Evolutionary conservation across 257 asterid species (phyloP).

Genomic region (Haberlea rhodopensis): DNA sequence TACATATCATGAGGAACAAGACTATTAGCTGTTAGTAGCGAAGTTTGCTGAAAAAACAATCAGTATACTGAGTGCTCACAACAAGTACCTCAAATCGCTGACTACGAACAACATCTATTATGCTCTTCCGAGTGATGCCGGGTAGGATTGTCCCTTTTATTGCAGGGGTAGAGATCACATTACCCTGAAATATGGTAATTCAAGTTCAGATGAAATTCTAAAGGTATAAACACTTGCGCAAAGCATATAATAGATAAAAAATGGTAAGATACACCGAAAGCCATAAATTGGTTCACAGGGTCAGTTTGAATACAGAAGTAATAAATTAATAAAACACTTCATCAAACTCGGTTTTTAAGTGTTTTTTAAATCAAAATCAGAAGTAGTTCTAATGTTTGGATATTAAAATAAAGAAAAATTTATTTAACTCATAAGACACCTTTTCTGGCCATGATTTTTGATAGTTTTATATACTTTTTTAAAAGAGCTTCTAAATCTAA

Average conservation of each 20-base stretch:
- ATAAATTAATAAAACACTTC: too few species aligned
- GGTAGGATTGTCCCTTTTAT: conserved; percentile 70
- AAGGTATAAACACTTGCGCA: not conserved
- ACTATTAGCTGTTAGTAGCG: not conserved
- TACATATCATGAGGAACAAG: conserved; percentile 28
- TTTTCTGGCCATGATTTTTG: not conserved
- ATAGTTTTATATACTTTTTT: not conserved
- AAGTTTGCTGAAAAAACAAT: not conserved
- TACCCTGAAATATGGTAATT: conserved; percentile 36
- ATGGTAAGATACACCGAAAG: not conserved
- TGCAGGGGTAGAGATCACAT: conserved; percentile 61
- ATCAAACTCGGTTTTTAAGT: not conserved
- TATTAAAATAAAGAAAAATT: too few species aligned
- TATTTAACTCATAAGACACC: not conserved
- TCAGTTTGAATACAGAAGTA: not conserved
- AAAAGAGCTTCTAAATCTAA: not conserved
- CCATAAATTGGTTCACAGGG: not conserved
- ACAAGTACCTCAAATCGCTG: conserved; percentile 56
- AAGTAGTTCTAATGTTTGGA: not conserved
- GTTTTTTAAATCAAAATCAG: not conserved
- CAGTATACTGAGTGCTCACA: not conserved
- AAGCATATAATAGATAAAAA: not conserved
- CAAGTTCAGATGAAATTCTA: conserved; percentile 16
- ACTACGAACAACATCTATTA: conserved; percentile 60
- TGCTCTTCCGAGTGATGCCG: conserved; percentile 73